Evolutionary conservation across 2,329 filamentous ascomycete species (phyloP).

Genomic region (Ophiostoma sp.): DNA sequence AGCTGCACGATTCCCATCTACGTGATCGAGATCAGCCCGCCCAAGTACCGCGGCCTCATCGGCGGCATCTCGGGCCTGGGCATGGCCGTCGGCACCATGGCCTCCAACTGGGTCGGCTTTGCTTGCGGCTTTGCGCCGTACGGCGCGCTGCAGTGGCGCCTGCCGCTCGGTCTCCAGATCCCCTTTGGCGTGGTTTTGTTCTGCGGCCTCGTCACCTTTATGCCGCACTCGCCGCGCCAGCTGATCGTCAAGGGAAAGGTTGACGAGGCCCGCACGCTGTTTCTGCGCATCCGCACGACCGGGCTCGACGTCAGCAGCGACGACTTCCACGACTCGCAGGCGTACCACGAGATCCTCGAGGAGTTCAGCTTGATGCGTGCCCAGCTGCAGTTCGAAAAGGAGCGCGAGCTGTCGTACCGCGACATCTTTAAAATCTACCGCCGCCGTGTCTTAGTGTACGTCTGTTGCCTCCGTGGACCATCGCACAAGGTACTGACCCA

Average conservation of each 20-base stretch:
- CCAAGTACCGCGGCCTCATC: conserved; percentile 46
- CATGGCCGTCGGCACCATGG: conserved; percentile 51
- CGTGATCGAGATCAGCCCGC: conserved; percentile 49
- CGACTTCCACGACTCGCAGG: conserved; percentile 34
- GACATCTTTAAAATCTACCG: conserved; percentile 50
- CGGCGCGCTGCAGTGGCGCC: conserved; percentile 48
- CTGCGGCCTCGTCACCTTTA: conserved; percentile 48
- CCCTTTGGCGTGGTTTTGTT: conserved; percentile 53
- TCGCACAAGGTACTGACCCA: conserved; percentile 23
- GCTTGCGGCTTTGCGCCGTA: conserved; percentile 50
- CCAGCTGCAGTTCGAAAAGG: conserved; percentile 53
- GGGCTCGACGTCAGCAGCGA: neutral
- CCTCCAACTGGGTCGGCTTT: conserved; percentile 53
- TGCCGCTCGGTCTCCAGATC: conserved; percentile 50
- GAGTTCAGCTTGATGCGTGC: conserved; percentile 51
- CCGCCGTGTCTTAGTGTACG: conserved; percentile 45
- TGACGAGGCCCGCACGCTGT: conserved; percentile 45
- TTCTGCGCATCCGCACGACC: conserved; percentile 40
- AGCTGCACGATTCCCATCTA: conserved; percentile 51
- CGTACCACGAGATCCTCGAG: conserved; percentile 39
- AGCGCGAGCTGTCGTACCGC: conserved; percentile 46
- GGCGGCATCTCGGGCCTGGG: conserved; percentile 50
- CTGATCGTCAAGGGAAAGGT: conserved; percentile 46
- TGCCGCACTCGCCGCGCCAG: conserved; percentile 50
- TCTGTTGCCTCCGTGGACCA: neutral